These are phyloP conservation scores for Nemania serpens DNA, from an alignment of 2,329 filamentous ascomycete species.

Conservation along the genomic window DNA sequence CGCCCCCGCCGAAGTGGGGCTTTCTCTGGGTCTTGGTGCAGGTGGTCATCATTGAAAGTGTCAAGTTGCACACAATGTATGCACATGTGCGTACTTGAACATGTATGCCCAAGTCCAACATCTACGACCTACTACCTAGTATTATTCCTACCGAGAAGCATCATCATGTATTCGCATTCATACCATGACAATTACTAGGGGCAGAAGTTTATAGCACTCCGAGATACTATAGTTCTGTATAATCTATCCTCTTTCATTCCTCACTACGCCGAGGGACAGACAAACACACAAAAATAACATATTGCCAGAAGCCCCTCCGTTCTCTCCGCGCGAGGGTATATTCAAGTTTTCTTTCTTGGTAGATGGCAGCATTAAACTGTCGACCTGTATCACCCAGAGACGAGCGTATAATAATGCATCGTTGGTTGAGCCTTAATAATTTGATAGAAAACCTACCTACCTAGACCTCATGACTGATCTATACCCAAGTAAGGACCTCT, in stretches of 20 bases:
- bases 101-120: conserved; percentile 14
- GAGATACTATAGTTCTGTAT: not conserved
- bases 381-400: no score
- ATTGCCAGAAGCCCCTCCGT: not conserved
- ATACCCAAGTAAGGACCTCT: no score
- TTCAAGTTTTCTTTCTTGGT: no score
- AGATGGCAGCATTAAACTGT: no score
- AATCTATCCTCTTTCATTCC: not conserved
- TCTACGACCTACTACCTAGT: no score
- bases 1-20: conserved; percentile 28
- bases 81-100: conserved; percentile 19
- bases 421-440: no score
- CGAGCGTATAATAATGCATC: no score
- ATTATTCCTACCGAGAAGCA: not conserved
- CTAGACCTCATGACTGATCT: no score
- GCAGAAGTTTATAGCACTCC: not conserved
- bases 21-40: conserved; percentile 21
- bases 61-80: conserved; percentile 25
- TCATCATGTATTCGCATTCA: no score
- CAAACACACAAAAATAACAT: not conserved
- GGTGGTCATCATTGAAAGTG: conserved; percentile 23
- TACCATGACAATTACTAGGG: not conserved
- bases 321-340: not conserved
- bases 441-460: no score
- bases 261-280: not conserved